A percentile compares a stretch with the other conserved stretches of the same genome.
phyloP scores from a whole-genome alignment of 1,284 basidiomycete genomes.

The Tilletia walkeri region DNA sequence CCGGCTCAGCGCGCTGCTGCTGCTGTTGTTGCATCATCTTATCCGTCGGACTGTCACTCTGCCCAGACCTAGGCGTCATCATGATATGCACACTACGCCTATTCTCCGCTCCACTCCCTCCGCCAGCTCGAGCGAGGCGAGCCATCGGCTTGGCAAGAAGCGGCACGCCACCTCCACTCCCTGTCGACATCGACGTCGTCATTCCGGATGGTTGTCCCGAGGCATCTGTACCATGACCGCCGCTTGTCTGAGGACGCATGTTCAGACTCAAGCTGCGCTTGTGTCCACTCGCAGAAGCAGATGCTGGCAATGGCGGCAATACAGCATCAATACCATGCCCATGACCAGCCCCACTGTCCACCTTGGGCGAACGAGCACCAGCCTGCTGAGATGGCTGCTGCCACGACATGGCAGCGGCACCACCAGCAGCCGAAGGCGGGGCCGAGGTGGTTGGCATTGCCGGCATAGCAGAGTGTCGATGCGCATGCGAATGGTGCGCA shows the following conservation, averaged over 20 bases:
- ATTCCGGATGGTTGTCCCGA: conserved; percentile 18
- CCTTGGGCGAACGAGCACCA: not conserved
- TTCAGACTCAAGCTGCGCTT: conserved; percentile 40
- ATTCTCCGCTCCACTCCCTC: conserved; percentile 22
- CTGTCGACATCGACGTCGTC: conserved; percentile 10
- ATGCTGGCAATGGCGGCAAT: conserved; percentile 16
- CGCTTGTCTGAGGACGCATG: not conserved
- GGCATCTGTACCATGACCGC: conserved; percentile 22
- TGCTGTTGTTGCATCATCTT: not conserved
- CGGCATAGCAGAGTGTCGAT: not conserved
- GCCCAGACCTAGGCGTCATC: conserved; percentile 14
- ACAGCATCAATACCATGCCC: not conserved
- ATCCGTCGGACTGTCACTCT: too few species aligned
- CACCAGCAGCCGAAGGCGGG: not conserved
- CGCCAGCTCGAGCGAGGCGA: not conserved
- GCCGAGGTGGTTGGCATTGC: not conserved
- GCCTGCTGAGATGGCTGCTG: conserved; percentile 10
- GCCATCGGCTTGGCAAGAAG: not conserved
- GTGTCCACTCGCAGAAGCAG: conserved; percentile 33
- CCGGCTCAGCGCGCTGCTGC: not conserved
- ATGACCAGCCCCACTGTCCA: not conserved
- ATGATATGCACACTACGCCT: conserved; percentile 26
- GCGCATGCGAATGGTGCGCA: conserved; percentile 9
- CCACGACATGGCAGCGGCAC: conserved; percentile 14
- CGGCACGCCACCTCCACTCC: not conserved